Base-by-base conservation (phyloP, 805 yeast species). In the Zygosaccharomyces bisporus region DNA sequence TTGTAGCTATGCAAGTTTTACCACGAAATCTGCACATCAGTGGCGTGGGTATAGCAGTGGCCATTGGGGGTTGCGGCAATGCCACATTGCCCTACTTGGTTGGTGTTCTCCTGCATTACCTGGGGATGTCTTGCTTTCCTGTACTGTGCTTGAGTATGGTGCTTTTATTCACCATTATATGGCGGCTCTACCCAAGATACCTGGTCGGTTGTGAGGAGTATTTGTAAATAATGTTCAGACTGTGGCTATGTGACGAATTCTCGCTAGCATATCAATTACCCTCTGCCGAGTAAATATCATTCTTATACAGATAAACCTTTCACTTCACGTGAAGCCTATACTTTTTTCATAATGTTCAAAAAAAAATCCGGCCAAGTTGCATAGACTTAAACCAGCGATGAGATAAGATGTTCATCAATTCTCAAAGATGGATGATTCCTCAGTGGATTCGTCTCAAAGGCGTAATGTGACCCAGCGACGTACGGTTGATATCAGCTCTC, bases 31-130 rank as follows among this genome's bases (percentile, higher is more conserved):
- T 75, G 41, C 84, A 83, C 42, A 76, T 84, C 7, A 64, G 78
- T 13, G 90, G 88, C 1, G 73, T 87, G 6, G 90, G 95, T 0
- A 70, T 84, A 43, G 77, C 83, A 16, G 80, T 89, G 44, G 89
- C 93, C 0, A 59, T 86, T 47, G 95, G 95, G 5, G 90, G 93
- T 3, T 78, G 82, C 12, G 95, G 95, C 1, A 85, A 84, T n/a
- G 91, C 95, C 0, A 72, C 77, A 0, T 50, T 86, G 5, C 93
- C 95, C 1, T 83, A 79, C 50, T 42, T 78, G 2, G 71, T 81
- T 29, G 95, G 95, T 6, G 45, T 58, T 2, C 23, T 58, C 0
- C 50, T 64, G 5, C 61, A 61, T 23, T n/a, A 43, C 18, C 37
- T 60, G 1, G 63, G 64, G 1, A 55, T 64, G 33, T 23, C 46